phyloP scores from a whole-genome alignment of 148 eudicot species.

The Vaccinium myrtillus region DNA sequence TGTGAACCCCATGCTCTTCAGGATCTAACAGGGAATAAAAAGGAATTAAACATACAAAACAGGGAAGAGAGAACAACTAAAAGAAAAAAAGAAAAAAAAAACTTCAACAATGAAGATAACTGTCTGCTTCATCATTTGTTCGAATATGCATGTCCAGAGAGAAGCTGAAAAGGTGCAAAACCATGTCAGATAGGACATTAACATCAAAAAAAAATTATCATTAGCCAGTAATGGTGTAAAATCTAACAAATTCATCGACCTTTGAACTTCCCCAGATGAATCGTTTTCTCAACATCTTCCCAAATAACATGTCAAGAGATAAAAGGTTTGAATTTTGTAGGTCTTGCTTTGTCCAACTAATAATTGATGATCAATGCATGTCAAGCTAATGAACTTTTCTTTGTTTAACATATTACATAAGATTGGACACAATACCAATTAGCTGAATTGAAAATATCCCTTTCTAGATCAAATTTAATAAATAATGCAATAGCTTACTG shows the following conservation, averaged over 20 bases:
- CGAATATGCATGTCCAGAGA: not conserved
- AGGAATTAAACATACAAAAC: not conserved
- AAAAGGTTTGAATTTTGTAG: not conserved
- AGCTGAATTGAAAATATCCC: too few relatives aligned
- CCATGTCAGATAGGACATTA: not conserved
- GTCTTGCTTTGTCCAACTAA: slow-evolving; percentile 1
- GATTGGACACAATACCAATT: too few relatives aligned
- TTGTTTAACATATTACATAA: too few relatives aligned
- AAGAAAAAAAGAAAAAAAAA: not conserved
- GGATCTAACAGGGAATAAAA: not conserved
- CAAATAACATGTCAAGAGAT: not conserved
- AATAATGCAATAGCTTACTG: too few relatives aligned
- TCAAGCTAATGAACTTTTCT: not conserved
- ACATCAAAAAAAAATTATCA: not conserved
- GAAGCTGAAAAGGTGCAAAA: not conserved
- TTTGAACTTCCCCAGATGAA: not conserved
- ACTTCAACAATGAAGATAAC: not conserved
- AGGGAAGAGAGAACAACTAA: not conserved
- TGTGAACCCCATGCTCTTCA: not conserved
- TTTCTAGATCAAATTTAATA: not conserved
- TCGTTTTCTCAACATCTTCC: not conserved
- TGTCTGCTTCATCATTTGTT: not conserved
- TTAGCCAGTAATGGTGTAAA: not conserved
- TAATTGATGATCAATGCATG: not conserved
- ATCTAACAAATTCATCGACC: not conserved